Base-by-base conservation (phyloP, 1,284 basidiomycete genomes). In the Sanghuangporus weigelae region DNA sequence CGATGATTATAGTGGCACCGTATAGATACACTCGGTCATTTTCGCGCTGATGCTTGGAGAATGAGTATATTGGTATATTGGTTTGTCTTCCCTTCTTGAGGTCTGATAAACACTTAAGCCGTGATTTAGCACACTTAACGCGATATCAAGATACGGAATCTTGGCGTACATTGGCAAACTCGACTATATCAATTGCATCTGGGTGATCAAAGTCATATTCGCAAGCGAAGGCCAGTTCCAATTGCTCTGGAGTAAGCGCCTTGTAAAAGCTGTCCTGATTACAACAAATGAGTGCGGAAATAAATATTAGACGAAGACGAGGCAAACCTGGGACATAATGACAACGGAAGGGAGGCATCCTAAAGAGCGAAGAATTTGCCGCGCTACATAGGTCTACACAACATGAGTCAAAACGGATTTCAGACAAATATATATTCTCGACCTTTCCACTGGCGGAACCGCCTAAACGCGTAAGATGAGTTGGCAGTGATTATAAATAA, bases 381-480 rank as follows among this genome's bases (percentile, higher is more conserved):
- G 82, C 7, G 95, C 93, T n/a, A 97, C 95, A 71, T 93, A 87
- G 7, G 95, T 96, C 94, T 95, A 69, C 16, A 48, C 51, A 64
- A 42, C 26, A 53, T 48, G 8, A 56, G 40, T 19, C 16, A n/a
- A 16, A 46, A n/a, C 7, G 16, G 12, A 14, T 16, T 21, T 36
- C 35, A 23, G 57, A 46, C 55, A 65, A 63, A 65, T 67, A 61
- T 54, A 19, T 40, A 63, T 44, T 31, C 26, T 31, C 3, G 62
- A 93, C 95, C 85, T 98, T 97, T 61, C 96, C 96, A 68, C 92
- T 95, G 0, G 95, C 94, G 68, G 90, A 93, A 1, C 96, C 96
- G 62, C 95, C 89, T 91, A 66, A 2, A 60, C 21, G 66, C 46
- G 50, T 49, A 53, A 42, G 51, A 56, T 51, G 23, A 54, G 40